Evolutionary conservation across 2,329 filamentous ascomycete species (phyloP).

Genomic region (Colletotrichum nymphaeae): DNA sequence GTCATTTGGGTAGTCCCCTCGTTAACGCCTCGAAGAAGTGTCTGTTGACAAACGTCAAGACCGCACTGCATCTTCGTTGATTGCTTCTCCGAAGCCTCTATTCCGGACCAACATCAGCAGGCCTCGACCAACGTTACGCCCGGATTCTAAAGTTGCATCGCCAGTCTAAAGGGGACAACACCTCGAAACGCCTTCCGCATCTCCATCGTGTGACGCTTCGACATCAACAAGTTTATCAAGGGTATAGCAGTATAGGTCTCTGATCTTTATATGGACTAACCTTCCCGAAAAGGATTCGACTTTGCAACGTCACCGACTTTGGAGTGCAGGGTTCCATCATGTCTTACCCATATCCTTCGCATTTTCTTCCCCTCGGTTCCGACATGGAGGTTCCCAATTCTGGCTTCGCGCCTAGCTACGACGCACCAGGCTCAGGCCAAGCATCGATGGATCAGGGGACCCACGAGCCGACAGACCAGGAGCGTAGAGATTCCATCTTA

Average conservation of each 20-base stretch:
- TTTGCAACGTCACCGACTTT: conserved; percentile 41
- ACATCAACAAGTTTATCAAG: neutral
- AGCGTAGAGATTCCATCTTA: conserved; percentile 51
- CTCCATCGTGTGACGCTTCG: neutral
- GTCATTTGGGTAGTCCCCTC: conserved; percentile 4
- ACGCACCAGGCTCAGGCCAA: conserved; percentile 43
- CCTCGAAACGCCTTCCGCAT: neutral
- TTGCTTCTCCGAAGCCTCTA: neutral
- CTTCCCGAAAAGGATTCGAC: conserved; percentile 43
- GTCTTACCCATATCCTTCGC: conserved; percentile 61
- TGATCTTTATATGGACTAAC: neutral
- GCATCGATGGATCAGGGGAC: conserved; percentile 11
- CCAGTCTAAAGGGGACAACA: neutral
- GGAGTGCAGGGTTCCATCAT: conserved; percentile 55
- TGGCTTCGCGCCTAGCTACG: conserved; percentile 48
- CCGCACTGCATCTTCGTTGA: neutral
- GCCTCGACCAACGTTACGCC: neutral
- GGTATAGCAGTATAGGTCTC: neutral
- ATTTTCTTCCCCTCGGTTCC: conserved; percentile 52
- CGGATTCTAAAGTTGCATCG: neutral
- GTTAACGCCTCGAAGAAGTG: conserved; percentile 1
- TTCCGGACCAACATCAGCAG: neutral
- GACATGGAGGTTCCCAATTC: conserved; percentile 55
- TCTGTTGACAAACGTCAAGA: neutral
- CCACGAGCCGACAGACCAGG: conserved; percentile 41